Evolutionary conservation across 768 basidiomycete species (phyloP).

Genomic region (Amanita thiersii): DNA sequence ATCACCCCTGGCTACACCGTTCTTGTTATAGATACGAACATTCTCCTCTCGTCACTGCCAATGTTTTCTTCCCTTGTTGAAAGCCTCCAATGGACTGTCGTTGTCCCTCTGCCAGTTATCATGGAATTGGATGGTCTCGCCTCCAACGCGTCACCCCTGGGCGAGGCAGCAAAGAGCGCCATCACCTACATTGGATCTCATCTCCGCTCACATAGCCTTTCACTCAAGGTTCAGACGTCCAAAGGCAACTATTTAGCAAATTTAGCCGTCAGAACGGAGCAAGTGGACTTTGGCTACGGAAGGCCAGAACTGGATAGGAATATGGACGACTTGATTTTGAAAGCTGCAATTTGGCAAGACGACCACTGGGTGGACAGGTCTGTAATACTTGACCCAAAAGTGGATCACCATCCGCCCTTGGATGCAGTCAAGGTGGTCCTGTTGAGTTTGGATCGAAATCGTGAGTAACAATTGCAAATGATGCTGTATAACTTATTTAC

Average conservation of each 20-base stretch:
- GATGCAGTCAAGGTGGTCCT: constrained; percentile 76
- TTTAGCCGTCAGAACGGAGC: constrained; percentile 76
- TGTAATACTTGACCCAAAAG: constrained; percentile 46
- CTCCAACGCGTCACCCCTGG: constrained; percentile 53
- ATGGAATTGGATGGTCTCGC: constrained; percentile 96
- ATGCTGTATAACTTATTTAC: constrained; percentile 10
- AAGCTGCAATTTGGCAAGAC: constrained; percentile 88
- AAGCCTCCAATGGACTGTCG: constrained; percentile 74
- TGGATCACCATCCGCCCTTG: constrained; percentile 26
- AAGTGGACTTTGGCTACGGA: constrained; percentile 59
- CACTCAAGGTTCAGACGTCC: constrained; percentile 91
- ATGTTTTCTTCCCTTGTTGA: constrained; percentile 73
- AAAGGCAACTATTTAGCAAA: constrained; percentile 89
- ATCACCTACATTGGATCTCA: constrained; percentile 69
- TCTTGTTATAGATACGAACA: constrained; percentile 93
- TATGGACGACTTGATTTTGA: constrained; percentile 94
- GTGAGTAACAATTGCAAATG: constrained; percentile 36
- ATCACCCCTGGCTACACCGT: constrained; percentile 82
- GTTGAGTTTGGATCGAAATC: constrained; percentile 86
- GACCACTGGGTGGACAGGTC: constrained; percentile 90
- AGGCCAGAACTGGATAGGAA: constrained; percentile 46
- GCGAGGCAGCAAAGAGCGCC: constrained; percentile 65
- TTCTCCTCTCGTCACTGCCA: constrained; percentile 76
- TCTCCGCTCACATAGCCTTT: constrained; percentile 62
- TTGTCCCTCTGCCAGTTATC: constrained; percentile 90